Percentiles rank a stretch among this genome's conserved stretches.
Evolutionary conservation across 768 basidiomycete genomes (phyloP).

Genomic region (Nevesoporus exiguus): DNA sequence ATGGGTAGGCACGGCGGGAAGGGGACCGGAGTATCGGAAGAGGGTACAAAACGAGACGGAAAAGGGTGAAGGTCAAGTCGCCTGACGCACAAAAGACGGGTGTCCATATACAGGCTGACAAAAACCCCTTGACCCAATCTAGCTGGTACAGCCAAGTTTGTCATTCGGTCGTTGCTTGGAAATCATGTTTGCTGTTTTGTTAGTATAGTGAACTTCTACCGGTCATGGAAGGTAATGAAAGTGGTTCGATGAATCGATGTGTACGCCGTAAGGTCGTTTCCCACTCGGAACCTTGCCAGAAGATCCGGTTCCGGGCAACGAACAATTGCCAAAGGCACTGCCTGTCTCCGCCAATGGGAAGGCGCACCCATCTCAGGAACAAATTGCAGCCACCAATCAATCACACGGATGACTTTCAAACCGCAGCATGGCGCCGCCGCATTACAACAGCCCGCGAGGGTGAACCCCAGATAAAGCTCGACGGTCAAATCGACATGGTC

Average conservation of each 20-base stretch:
- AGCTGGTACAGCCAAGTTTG: constrained; percentile 9
- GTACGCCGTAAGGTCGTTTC: constrained; percentile 20
- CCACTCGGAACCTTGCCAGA: constrained; percentile 29
- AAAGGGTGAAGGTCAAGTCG: constrained; percentile 26
- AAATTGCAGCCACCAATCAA: constrained; percentile 26
- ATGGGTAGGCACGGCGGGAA: constrained; percentile 67
- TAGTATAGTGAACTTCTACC: constrained; percentile 23
- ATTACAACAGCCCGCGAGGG: constrained; percentile 12
- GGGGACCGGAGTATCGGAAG: constrained; percentile 34
- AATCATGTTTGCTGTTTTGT: constrained; percentile 14
- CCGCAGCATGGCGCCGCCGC: constrained; percentile 23
- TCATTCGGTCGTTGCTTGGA: constrained; percentile 13
- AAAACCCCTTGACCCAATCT: constrained; percentile 25
- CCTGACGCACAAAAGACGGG: constrained; percentile 16
- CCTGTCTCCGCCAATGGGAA: constrained; percentile 22
- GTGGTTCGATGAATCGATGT: constrained; percentile 24
- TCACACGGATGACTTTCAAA: constrained; percentile 18
- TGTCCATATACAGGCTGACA: constrained; percentile 13
- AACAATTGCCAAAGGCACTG: constrained; percentile 32
- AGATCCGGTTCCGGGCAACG: constrained; percentile 31
- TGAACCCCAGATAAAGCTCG: constrained; percentile 25
- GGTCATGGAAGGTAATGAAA: constrained; percentile 18
- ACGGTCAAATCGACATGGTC: constrained; percentile 20
- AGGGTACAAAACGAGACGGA: constrained; percentile 28
- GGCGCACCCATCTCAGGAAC: constrained; percentile 27